Conservation (phyloP, 805 yeast genomes). For the Wickerhamiella allomyrinae region DNA sequence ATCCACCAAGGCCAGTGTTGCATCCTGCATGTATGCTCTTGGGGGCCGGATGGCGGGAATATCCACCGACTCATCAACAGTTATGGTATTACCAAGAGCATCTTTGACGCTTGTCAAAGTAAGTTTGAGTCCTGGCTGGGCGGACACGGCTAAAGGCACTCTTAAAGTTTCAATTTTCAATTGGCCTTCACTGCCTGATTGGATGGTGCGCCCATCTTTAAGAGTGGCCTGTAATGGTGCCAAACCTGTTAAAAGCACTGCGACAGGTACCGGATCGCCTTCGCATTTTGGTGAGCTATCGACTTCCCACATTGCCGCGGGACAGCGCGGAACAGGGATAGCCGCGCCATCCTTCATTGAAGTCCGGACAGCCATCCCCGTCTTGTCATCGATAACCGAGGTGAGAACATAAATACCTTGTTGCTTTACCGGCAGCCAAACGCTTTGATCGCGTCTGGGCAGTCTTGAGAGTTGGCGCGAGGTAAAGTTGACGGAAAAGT, state of each 20-base stretch:
- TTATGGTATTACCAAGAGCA: slow-evolving; percentile 1
- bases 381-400: slow-evolving; percentile 49
- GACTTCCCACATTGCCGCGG: slow-evolving; percentile 42
- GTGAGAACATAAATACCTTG: slow-evolving; percentile 70
- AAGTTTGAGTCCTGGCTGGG: not conserved
- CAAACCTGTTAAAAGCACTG: slow-evolving; percentile 52
- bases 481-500: slow-evolving; percentile 34
- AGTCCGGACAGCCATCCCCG: slow-evolving; percentile 37
- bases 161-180: not conserved
- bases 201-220: slow-evolving; percentile 6
- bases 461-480: slow-evolving; percentile 37
- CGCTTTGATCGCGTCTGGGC: slow-evolving; percentile 8
- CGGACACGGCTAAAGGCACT: not conserved
- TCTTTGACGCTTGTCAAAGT: slow-evolving; percentile 3
- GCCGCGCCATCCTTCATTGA: slow-evolving; percentile 22
- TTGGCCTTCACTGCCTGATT: not conserved
- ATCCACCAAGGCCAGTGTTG: not conserved
- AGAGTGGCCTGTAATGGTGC: slow-evolving; percentile 51
- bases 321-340: slow-evolving; percentile 62
- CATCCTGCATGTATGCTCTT: not conserved
- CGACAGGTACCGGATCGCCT: slow-evolving; percentile 39
- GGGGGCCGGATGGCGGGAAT: not conserved
- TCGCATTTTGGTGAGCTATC: slow-evolving; percentile 36
- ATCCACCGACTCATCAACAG: not conserved
- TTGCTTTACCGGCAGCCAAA: slow-evolving; percentile 47